Percentiles rank a stretch among this genome's conserved stretches.
Conservation (phyloP, 352 stramenopile species). For the Blastocystis sp. region DNA sequence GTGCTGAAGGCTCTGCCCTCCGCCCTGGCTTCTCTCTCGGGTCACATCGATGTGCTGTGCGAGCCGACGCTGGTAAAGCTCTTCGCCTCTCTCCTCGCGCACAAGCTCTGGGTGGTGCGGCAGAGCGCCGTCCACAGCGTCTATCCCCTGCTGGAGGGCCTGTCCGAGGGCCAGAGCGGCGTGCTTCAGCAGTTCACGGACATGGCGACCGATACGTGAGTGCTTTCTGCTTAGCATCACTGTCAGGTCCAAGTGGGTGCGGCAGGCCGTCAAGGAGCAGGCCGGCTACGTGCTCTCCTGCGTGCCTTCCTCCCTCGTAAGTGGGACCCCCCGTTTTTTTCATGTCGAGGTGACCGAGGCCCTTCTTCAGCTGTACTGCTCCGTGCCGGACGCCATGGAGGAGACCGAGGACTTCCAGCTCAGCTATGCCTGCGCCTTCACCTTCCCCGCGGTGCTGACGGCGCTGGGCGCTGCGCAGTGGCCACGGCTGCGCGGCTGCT, state of each 20-base stretch:
- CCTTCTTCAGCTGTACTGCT: background rate
- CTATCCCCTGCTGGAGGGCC: background rate
- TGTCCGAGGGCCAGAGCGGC: background rate
- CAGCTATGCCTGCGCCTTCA: constrained; percentile 10
- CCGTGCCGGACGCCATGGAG: constrained; percentile 11
- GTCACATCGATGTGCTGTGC: background rate
- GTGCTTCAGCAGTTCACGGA: background rate
- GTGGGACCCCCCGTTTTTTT: background rate
- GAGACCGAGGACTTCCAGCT: constrained; percentile 22
- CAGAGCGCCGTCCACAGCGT: background rate
- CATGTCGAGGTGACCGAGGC: background rate
- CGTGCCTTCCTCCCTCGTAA: background rate
- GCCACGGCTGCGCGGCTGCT: background rate
- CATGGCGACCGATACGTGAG: background rate
- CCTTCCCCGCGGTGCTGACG: constrained; percentile 1
- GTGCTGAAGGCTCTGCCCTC: background rate
- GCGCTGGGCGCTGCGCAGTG: background rate
- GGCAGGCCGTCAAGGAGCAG: background rate
- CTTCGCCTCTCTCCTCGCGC: background rate
- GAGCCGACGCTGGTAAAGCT: background rate
- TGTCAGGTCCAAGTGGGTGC: constrained; percentile 13
- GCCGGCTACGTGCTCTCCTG: background rate
- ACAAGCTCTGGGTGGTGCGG: constrained; percentile 23
- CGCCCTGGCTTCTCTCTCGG: background rate
- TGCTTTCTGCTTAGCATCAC: background rate